Base-by-base conservation (phyloP, 768 basidiomycete species). In the Pisolithus orientalis region DNA sequence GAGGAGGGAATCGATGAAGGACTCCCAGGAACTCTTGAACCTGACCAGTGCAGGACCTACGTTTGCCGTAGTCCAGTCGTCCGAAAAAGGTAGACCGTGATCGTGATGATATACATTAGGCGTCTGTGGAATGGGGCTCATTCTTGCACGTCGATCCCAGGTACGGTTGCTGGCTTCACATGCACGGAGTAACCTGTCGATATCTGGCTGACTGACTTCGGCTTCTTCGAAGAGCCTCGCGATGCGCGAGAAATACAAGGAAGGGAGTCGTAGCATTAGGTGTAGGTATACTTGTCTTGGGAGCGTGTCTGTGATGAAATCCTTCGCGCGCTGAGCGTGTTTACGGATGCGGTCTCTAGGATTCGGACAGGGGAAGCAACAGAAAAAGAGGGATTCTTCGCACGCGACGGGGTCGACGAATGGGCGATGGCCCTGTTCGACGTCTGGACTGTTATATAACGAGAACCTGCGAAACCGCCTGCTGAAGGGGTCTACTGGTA, bases 201-300 rank as follows among this genome's bases (percentile, higher is more conserved):
- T 78, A 60, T 91, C 89, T 8, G 83, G 85, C 54, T 75, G 76
- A 61, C 86, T 87, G 47, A 91, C 77, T 50, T 90, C 83, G 2
- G 88, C 87, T 52, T 88, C 86, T 58, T 85, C 79, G 56, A 89
- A 90, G 27, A 90, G 79, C 45, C 80, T 76, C 3, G 85, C 79
- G 24, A 91, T 89, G 3, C 89, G 82, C 3, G 83, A 79, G 66
- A 90, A 91, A 61, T 91, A 91, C 59, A 90, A 72, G 0, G 84
- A 78, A 2, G 89, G 90, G n/a, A 91, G 75, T 14, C 82, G 78
- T 16, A 90, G 74, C 7, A 90, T 78, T 27, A 70, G 40, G 44
- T 70, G 65, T 42, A 78, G 65, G 57, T 80, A 80, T 0, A 66
- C 27, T 56, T 77, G 74, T 24, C 76, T 68, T 0, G 76, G 71